Evolutionary conservation across 75 land plant genomes (phyloP), one percentile per base, ranked within the genome.

Genomic region (Pinus albicaulis): DNA sequence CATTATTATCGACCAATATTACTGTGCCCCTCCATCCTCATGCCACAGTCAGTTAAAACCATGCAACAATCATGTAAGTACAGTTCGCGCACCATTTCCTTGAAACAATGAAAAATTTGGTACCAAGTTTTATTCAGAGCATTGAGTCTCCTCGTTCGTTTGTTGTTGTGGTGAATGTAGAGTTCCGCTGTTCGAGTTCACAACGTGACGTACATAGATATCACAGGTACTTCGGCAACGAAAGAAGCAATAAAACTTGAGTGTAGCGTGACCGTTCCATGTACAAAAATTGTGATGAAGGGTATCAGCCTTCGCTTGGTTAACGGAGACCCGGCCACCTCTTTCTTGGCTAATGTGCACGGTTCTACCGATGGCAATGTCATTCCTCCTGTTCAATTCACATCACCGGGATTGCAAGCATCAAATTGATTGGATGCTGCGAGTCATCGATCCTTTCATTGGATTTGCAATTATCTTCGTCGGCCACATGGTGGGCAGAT

Each of bases 141-240:
- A 16, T 7, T 36, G 31, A 66, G 7, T n/a, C 20, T 16, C 34
- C 0, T 38, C 8, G 17, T n/a, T n/a, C n/a, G n/a, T 61, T 7
- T 65, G n/a, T 1, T 7, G 17, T 19, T 66, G 11, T 8, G 34
- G n/a, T 66, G 16, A 3, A 34, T 15, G 5, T 68, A 82, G 88
- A 85, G 77, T 20, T 88, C 88, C 17, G 88, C 84, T 16, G 89
- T 88, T 36, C 77, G 61, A 63, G 68, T 88, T 44, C 82, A 73
- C 48, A 76, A 81, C 17, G 75, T 88, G 3, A 34, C 65, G 20
- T 82, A 82, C 75, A 76, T 57, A 34, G 86, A 82, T 78, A 88
- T 88, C 69, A 76, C 62, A 6, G 90, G 90, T 0, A 82, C 85
- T 57, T 77, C 85, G 6, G 56, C 82, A 24, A 82, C 85, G 8